A percentile compares a stretch with the other conserved stretches of the same genome.
phyloP scores from a whole-genome alignment of 2,329 filamentous ascomycete species.

The Talaromyces sp. region DNA sequence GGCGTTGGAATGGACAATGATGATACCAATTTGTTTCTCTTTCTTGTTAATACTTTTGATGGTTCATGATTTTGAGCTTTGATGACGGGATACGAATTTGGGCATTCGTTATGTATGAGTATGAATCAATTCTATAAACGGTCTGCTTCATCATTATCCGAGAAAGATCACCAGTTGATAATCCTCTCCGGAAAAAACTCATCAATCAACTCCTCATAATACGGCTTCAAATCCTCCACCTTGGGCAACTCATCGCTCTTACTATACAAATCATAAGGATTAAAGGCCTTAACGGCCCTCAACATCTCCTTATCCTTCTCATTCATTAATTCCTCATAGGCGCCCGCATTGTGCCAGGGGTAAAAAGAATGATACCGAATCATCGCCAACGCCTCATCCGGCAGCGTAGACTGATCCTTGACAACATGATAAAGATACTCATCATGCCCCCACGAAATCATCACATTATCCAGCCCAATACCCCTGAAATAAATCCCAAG shows the following conservation, averaged over 20 bases:
- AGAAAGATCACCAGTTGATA: conserved; percentile 12
- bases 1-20: neutral
- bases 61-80: no score
- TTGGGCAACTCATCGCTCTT: conserved; percentile 79
- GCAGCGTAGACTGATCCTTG: conserved; percentile 74
- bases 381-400: conserved; percentile 81
- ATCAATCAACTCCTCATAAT: conserved; percentile 16
- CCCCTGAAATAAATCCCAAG: conserved; percentile 73
- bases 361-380: conserved; percentile 93
- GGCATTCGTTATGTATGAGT: neutral
- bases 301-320: conserved; percentile 75
- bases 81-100: no score
- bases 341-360: conserved; percentile 78
- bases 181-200: conserved; percentile 14
- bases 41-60: neutral
- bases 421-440: conserved; percentile 66
- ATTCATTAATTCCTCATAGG: conserved; percentile 77
- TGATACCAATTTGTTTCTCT: neutral
- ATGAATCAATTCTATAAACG: neutral
- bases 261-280: conserved; percentile 87
- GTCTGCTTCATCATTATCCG: no score
- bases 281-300: conserved; percentile 76
- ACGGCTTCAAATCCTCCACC: conserved; percentile 60
- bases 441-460: conserved; percentile 73
- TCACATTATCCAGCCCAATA: conserved; percentile 79